Evolutionary conservation across 495 filamentous ascomycete genomes (phyloP).

Genomic region (Pyronema omphalodes): DNA sequence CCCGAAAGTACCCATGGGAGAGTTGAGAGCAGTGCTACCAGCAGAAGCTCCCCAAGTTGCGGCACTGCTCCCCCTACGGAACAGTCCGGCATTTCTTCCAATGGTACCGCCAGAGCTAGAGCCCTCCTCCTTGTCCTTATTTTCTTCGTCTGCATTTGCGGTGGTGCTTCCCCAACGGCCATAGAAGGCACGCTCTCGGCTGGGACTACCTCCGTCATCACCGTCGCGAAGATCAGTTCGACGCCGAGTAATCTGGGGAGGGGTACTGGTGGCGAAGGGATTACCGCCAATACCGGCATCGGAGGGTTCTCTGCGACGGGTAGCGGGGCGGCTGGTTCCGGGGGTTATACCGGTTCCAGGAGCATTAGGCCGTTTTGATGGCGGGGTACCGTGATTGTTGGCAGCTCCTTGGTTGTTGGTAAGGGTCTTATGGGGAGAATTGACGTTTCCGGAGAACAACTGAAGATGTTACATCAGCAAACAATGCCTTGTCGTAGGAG

Average conservation of each 20-base stretch:
- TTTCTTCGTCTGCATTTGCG: conserved; percentile 26
- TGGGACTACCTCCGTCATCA: conserved; percentile 21
- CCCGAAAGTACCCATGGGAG: conserved; percentile 23
- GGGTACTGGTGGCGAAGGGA: conserved; percentile 35
- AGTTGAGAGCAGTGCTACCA: conserved; percentile 17
- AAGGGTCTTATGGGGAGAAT: conserved; percentile 64
- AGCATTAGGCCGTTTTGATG: conserved; percentile 15
- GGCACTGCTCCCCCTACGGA: conserved; percentile 19
- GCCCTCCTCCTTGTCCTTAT: conserved; percentile 18
- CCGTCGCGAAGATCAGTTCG: conserved; percentile 45
- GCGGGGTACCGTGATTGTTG: conserved; percentile 15
- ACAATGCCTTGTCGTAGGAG: not conserved
- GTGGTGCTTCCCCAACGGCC: conserved; percentile 31
- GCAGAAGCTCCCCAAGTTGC: conserved; percentile 11
- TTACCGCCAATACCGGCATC: conserved; percentile 49
- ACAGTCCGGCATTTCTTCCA: conserved; percentile 19
- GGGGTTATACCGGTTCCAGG: conserved; percentile 27
- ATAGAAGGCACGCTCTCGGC: conserved; percentile 18
- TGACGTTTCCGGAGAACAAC: conserved; percentile 70
- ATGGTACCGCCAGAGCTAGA: conserved; percentile 14
- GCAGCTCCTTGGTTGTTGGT: conserved; percentile 46
- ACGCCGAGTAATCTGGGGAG: conserved; percentile 45
- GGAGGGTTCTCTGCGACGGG: conserved; percentile 68
- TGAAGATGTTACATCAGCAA: conserved; percentile 26
- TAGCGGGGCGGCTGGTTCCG: conserved; percentile 46